Conservation (phyloP, 2,329 filamentous ascomycete genomes). For the Monascus ruber region DNA sequence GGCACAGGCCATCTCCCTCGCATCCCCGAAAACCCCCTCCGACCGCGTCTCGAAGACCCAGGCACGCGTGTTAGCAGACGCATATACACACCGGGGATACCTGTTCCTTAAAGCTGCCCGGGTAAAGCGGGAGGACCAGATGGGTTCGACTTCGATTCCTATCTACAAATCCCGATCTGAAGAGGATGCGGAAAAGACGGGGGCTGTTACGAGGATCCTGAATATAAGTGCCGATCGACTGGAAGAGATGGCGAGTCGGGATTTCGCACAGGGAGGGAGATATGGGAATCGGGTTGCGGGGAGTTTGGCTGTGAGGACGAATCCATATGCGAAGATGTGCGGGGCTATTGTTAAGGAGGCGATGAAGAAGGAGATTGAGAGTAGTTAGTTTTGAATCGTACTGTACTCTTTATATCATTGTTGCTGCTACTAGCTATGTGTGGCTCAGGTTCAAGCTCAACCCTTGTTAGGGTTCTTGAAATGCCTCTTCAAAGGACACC, state of each 20-base stretch:
- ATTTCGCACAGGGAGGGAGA: constrained; percentile 43
- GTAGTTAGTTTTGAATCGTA: constrained; percentile 1
- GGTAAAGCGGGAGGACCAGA: constrained; percentile 7
- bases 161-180: not conserved
- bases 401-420: no score
- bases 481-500: constrained; percentile 56
- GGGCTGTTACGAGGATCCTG: constrained; percentile 17
- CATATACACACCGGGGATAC: constrained; percentile 45
- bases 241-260: constrained; percentile 45
- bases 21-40: constrained; percentile 28
- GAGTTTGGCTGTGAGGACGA: constrained; percentile 48
- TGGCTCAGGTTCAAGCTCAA: no score
- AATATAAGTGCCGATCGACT: constrained; percentile 28
- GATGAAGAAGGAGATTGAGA: constrained; percentile 42
- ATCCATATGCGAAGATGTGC: constrained; percentile 53
- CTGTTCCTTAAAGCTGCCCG: constrained; percentile 29
- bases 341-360: constrained; percentile 51
- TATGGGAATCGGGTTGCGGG: constrained; percentile 48
- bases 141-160: not conserved
- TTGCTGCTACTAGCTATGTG: no score
- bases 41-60: constrained; percentile 36
- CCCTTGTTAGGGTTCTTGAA: constrained; percentile 33
- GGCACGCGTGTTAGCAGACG: constrained; percentile 40
- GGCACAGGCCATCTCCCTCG: constrained; percentile 34
- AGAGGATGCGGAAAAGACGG: not conserved